These are phyloP conservation scores for Omphalotus olearius DNA, from an alignment of 1,284 basidiomycete genomes.

Conservation along the genomic window DNA sequence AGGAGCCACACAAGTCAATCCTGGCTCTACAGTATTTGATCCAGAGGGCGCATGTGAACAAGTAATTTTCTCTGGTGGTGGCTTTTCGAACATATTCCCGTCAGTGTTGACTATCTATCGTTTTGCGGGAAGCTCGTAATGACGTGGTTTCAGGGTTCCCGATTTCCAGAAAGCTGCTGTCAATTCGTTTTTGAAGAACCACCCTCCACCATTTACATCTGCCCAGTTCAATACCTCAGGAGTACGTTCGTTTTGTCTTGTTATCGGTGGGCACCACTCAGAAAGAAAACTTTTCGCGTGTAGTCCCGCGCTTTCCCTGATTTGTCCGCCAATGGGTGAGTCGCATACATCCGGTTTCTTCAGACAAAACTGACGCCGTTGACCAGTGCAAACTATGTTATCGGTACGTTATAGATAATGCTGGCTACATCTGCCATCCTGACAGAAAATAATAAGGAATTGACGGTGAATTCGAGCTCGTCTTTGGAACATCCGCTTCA, in stretches of 20 bases:
- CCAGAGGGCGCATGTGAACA: conserved; percentile 37
- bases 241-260: conserved; percentile 24
- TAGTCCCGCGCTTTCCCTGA: conserved; percentile 45
- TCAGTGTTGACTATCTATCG: conserved; percentile 25
- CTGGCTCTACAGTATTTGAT: conserved; percentile 31
- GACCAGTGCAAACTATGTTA: conserved; percentile 40
- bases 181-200: conserved; percentile 28
- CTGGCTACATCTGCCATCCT: background rate
- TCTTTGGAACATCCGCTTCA: conserved; percentile 34
- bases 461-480: conserved; percentile 30
- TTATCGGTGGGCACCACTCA: too few relatives aligned
- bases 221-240: conserved; percentile 46
- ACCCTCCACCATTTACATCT: conserved; percentile 37
- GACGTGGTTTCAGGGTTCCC: conserved; percentile 28
- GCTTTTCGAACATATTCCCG: conserved; percentile 43
- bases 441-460: conserved; percentile 19
- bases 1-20: conserved; percentile 46
- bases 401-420: conserved; percentile 18
- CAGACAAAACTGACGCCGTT: background rate
- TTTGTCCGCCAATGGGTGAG: conserved; percentile 37
- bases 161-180: conserved; percentile 12
- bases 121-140: conserved; percentile 21
- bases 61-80: conserved; percentile 40
- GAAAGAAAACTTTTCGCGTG: too few relatives aligned
- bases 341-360: conserved; percentile 4